Base-by-base conservation (phyloP, 2,329 filamentous ascomycete genomes). In the Colletotrichum paranaense region DNA sequence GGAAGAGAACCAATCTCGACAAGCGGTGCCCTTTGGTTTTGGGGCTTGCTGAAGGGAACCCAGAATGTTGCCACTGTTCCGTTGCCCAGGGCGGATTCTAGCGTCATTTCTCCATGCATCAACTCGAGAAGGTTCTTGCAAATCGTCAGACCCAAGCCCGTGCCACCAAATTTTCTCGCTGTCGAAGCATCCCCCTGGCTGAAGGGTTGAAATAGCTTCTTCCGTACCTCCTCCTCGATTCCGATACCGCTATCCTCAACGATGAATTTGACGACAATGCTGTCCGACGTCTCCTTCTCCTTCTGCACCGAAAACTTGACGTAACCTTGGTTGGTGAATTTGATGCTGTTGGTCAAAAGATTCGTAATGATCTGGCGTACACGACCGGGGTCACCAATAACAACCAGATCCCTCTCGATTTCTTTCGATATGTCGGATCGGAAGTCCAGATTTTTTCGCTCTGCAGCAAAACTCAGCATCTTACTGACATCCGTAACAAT, bases 381-480 rank as follows among this genome's bases (percentile, higher is more conserved):
- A 46, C 95, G 89, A 12, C 95, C 94, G 9, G 95, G 94, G 78
- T 98, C 95, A 16, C 95, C 95, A 78, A 97, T 91, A 4, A 98
- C 94, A 59, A 95, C 92, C 68, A 97, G 84, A 76, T 94, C 91
- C 38, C 87, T 87, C 62, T 89, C 88, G 8, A 93, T 89, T 56
- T 91, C 88, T 1, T 87, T 84, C 7, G 90, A 88, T 65, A 94
- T 89, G 58, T 92, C 89, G 32, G 88, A 90, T 52, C 89, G 86
- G 78, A 95, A 95, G 9, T 90, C 90, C 4, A 98, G 85, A 55
- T 93, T 93, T 79, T 97, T 94, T 38, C 94, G 90, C 77, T 93
- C 90, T 1, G 95, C 95, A 1, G 94, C 94, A 77, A 97, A 97
- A 55, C 93, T 91, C 76, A 97, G 89, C 94, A 97, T 97, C 80